These are phyloP conservation scores for Suillus paluster DNA, from an alignment of 768 basidiomycete species.

Conservation along the genomic window DNA sequence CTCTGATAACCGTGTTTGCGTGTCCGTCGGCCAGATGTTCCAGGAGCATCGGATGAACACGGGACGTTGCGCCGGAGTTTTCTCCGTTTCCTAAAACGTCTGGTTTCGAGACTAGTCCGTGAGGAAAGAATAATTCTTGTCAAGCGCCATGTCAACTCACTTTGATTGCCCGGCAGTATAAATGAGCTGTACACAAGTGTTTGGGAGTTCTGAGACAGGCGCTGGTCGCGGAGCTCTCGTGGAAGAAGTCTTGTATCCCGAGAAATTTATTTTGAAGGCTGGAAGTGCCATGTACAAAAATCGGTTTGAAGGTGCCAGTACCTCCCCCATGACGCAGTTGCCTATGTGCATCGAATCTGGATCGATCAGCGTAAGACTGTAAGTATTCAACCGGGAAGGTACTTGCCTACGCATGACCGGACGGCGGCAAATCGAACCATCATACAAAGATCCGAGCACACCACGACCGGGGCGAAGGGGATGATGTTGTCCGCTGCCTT, in stretches of 20 bases:
- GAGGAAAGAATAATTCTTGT: not conserved
- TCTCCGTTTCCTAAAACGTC: too few relatives aligned
- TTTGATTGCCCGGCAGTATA: not conserved
- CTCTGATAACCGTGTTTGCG: not conserved
- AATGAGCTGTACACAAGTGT: not conserved
- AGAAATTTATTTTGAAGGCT: not conserved
- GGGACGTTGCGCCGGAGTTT: too few relatives aligned
- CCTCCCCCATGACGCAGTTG: not conserved
- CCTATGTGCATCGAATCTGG: not conserved
- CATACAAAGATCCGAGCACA: conserved; percentile 41
- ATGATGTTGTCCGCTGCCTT: conserved; percentile 7
- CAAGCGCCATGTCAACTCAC: not conserved
- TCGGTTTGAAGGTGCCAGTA: not conserved
- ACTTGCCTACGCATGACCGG: conserved; percentile 46
- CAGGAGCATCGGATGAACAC: too few relatives aligned
- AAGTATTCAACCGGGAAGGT: too few relatives aligned
- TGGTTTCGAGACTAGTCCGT: too few relatives aligned
- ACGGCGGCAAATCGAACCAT: conserved; percentile 30
- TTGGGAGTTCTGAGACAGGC: not conserved
- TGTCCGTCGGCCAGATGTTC: too few relatives aligned
- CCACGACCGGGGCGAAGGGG: conserved; percentile 24
- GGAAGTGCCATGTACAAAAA: not conserved
- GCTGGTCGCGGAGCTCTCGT: not conserved
- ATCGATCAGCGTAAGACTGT: too few relatives aligned
- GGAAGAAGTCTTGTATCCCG: not conserved